Conservation (phyloP, 1,284 basidiomycete species). For the Phenoliferia sp. region DNA sequence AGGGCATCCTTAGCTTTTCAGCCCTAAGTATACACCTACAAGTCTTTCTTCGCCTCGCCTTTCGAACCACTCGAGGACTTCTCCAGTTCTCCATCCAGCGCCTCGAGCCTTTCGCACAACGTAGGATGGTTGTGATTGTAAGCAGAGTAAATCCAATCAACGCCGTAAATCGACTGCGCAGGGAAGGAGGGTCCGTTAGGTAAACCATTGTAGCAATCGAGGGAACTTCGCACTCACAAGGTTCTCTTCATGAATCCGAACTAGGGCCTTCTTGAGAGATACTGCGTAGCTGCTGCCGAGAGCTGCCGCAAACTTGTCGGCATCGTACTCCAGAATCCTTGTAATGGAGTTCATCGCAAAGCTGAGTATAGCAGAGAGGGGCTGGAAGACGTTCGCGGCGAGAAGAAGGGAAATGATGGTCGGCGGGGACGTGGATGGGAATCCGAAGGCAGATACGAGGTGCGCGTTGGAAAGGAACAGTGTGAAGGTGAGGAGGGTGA, state of each 20-base stretch:
- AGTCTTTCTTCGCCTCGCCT: neutral
- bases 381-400: constrained; percentile 79
- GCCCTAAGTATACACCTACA: too few species aligned
- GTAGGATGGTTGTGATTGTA: constrained; percentile 92
- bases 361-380: constrained; percentile 70
- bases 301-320: constrained; percentile 73
- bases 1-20: too few species aligned
- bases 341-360: constrained; percentile 75
- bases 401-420: constrained; percentile 84
- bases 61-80: constrained; percentile 3
- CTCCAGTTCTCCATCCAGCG: constrained; percentile 53
- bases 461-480: constrained; percentile 84
- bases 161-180: constrained; percentile 41
- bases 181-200: neutral
- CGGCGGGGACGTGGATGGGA: constrained; percentile 57
- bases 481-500: constrained; percentile 81
- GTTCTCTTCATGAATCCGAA: constrained; percentile 82
- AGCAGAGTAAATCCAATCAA: constrained; percentile 62
- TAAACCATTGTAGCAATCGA: too few species aligned
- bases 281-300: constrained; percentile 55
- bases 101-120: constrained; percentile 74
- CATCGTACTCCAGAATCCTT: constrained; percentile 82
- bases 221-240: constrained; percentile 52
- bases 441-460: constrained; percentile 80
- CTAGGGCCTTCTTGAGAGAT: constrained; percentile 71